These are phyloP conservation scores for Picea glauca DNA, from an alignment of 75 land plant genomes.

Conservation along the genomic window DNA sequence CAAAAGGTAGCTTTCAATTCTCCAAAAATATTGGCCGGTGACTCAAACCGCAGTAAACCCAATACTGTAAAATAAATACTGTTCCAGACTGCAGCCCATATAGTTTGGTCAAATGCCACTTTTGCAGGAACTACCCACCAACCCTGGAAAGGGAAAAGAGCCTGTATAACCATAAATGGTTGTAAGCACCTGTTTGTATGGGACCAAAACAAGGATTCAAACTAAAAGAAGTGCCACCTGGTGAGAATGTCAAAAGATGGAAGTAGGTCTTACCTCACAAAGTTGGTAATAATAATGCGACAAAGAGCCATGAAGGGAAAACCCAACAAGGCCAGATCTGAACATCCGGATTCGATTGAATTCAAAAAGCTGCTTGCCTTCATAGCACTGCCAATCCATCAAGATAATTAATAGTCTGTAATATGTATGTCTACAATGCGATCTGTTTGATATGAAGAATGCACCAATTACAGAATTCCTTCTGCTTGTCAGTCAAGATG, in stretches of 20 bases:
- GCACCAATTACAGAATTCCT: background rate
- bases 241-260: background rate
- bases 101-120: conserved; percentile 87
- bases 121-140: conserved; percentile 99
- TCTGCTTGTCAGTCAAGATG: background rate
- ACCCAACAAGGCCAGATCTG: conserved; percentile 90
- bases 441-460: background rate
- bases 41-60: conserved; percentile 81
- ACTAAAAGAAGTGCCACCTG: background rate
- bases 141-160: conserved; percentile 77
- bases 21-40: conserved; percentile 58
- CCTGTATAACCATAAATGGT: conserved; percentile 37
- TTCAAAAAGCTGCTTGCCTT: conserved; percentile 85
- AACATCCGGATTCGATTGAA: conserved; percentile 78
- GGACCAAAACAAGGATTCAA: background rate
- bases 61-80: conserved; percentile 69
- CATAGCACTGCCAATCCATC: conserved; percentile 64
- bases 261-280: conserved; percentile 59
- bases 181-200: background rate
- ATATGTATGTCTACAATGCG: background rate
- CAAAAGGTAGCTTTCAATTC: conserved; percentile 82
- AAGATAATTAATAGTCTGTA: background rate
- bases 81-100: conserved; percentile 93
- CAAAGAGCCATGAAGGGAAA: conserved; percentile 83
- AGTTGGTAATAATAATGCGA: conserved; percentile 88